Percentiles rank a stretch among this genome's conserved stretches.
These are phyloP conservation scores for Colletotrichum liriopes DNA, from an alignment of 2,329 filamentous ascomycete species.

Conservation along the genomic window DNA sequence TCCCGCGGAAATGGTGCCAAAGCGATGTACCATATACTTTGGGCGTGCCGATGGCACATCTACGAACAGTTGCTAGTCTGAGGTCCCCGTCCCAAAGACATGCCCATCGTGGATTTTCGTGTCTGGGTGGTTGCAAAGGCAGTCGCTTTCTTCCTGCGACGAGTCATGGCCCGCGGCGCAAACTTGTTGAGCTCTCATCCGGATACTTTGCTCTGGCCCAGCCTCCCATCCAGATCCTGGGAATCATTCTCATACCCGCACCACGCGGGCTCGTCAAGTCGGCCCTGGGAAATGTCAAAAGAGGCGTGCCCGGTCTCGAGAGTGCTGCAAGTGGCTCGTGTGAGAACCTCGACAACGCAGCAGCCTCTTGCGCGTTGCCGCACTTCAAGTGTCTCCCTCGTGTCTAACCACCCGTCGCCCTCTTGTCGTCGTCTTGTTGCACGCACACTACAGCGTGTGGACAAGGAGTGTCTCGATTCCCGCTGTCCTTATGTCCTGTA, in stretches of 20 bases:
- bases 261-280: neutral
- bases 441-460: neutral
- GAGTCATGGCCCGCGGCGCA: constrained; percentile 41
- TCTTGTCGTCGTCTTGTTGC: neutral
- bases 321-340: neutral
- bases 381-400: neutral
- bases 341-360: neutral
- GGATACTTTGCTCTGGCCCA: neutral
- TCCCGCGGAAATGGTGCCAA: neutral
- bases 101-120: constrained; percentile 9
- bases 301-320: neutral
- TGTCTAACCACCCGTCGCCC: too few relatives aligned
- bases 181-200: constrained; percentile 14
- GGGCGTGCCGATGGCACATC: neutral
- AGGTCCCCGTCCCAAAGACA: constrained; percentile 1
- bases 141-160: constrained; percentile 19
- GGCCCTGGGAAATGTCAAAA: neutral
- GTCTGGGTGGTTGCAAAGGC: constrained; percentile 2
- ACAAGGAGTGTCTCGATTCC: neutral
- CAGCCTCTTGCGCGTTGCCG: neutral
- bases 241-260: neutral
- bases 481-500: neutral
- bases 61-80: constrained; percentile 18
- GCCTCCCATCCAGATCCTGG: neutral
- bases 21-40: neutral